Evolutionary conservation across 169 alveolate species (phyloP), one percentile per base, ranked within the genome.

Genomic region (Eimeria necatrix): DNA sequence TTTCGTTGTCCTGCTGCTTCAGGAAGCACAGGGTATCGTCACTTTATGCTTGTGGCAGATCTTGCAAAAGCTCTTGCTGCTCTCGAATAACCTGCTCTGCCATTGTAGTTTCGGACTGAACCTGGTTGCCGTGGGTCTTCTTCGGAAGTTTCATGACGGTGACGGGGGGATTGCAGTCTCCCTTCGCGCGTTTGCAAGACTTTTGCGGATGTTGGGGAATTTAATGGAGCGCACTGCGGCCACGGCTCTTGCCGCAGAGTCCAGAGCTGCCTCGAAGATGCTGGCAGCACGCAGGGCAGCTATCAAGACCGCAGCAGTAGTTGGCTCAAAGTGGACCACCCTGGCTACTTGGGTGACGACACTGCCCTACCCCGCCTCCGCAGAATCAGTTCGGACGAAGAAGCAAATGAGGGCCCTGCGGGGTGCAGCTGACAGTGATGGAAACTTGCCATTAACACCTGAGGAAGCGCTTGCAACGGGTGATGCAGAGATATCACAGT

Each of bases 401-500:
- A 7, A 49, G 88, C 70, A 52, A 26, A 18, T 16, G 70, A 22
- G 24, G 41, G 48, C 52, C 20, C 26, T 2, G 0, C 41, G 2
- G 41, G 41, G n/a, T 5, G 24, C 20, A 14, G 46, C 22, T 6
- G 59, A 61, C 24, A 80, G 16, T 7, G 80, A 56, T 18, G 59
- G 92, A 3, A n/a, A 46, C 22, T 0, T 85, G 24, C 64, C 64
- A 46, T 60, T 85, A 61, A 41, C 78, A 32, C 56, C 76, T 3
- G 92, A 85, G 41, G 92, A 85, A 85, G 92, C 92, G 9, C 92
- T 85, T 10, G 92, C 92, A 14, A 85, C 81, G 4, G 92, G 92
- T 85, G 80, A 32, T n/a, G 41, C 41, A 32, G 41, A 32, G 2
- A 32, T 32, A 32, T 32, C 41, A 32, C 41, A 32, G 41, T 32